Base-by-base conservation (phyloP, 225 moss, liverwort and hornwort genomes). In the Bryum argenteum region DNA sequence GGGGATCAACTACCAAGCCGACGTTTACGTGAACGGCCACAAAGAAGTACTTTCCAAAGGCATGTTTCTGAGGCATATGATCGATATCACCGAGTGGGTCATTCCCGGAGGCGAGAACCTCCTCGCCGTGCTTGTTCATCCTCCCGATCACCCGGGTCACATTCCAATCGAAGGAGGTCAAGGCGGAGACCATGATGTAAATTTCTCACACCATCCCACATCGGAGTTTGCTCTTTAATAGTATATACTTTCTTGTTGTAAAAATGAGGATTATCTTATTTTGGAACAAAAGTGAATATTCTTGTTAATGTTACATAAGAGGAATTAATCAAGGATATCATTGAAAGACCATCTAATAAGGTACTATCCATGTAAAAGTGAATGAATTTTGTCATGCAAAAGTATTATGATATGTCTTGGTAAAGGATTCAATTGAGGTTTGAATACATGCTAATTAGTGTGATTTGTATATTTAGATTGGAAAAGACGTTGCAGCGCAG, bases 101-200 rank as follows among this genome's bases (percentile, higher is more conserved):
- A 77, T 71, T 14, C 1, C 67, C 2, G 8, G 72, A 7, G 79
- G 81, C 21, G 23, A 24, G 13, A 96, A 96, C 56, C 72, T 78
- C 10, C 62, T 96, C 11, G 90, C 90, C 1, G 74, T 96, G 10
- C 78, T 91, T 14, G 84, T 96, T 58, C 87, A 90, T 73, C 96
- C 93, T 6, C 90, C 89, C 0, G 93, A 96, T 53, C 96, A 96
- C 62, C 96, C 96, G 0, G 96, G 96, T 0, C 53, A 19, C 3
- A 93, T 96, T 17, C 93, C 93, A 2, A 18, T 88, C 2, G 91
- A 91, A 80, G 96, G 96, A 24, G 96, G 96, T 22, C 93, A 96
- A 69, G 96, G 96, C 0, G 96, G 96, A 44, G 90, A 96, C 71
- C 96, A 93, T 1, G 90, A 93, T 23, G 93, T 91, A 83, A 26